Base-by-base conservation (phyloP, 345 rosid genomes). In the Clausena lansium region DNA sequence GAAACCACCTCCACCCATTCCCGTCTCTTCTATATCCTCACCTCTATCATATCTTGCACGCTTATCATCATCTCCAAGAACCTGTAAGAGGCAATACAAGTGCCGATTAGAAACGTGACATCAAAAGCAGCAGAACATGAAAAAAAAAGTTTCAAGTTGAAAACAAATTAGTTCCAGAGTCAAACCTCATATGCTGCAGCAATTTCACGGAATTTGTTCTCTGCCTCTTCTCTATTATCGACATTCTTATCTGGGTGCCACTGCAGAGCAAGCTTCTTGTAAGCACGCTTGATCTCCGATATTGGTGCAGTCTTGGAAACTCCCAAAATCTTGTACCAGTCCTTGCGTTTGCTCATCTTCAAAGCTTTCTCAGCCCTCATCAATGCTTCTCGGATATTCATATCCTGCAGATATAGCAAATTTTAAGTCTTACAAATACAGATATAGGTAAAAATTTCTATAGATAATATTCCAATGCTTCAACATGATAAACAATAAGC, bases 161-260 rank as follows among this genome's bases (percentile, higher is more conserved):
- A 27, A 45, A 54, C 13, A 45, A 45, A 45, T 13, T 45, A 45
- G 50, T 27, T 66, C 25, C 47, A 9, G 62, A 66, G 80, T 41
- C 74, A 45, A 38, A 97, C 99, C 98, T 97, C 99, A 73, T 94
- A 97, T 68, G 99, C 99, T 60, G 96, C 98, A 59, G 99, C 99
- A 70, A 97, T 91, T 74, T 97, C 99, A 75, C 83, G 88, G 85
- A 96, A 96, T 73, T 89, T 88, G 82, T 86, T 88, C 87, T 96
- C 99, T 70, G 99, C 98, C 85, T 88, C 98, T 89, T 94, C 99
- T 88, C 98, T 87, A 28, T 92, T 94, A 32, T 82, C 92, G 4
- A 91, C 98, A 74, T 96, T 96, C 84, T 96, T 96, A 84, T 96
- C 99, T 0, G 99, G 99, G 86, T 96, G 99, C 99, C 99, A 96